phyloP scores from a whole-genome alignment of 2,329 filamentous ascomycete genomes.

The Xylariaceae sp. region DNA sequence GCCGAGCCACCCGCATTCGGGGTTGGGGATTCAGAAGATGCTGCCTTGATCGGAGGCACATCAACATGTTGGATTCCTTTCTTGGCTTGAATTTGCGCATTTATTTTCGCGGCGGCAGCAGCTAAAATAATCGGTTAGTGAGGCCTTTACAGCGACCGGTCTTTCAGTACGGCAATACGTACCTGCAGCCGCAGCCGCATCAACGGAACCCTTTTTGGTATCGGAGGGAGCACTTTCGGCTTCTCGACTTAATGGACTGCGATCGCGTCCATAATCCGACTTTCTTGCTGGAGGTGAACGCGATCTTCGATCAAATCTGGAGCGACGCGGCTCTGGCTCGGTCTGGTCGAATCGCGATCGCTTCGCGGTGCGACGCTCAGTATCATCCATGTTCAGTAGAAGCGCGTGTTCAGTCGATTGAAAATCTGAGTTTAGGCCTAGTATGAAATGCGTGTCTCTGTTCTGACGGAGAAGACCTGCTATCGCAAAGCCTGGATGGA shows the following conservation, averaged over 20 bases:
- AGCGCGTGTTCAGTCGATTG: not conserved
- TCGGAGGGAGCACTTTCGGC: conserved; percentile 40
- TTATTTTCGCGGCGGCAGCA: conserved; percentile 86
- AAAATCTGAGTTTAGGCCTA: not conserved
- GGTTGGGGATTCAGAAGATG: conserved; percentile 49
- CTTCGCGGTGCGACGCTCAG: conserved; percentile 72
- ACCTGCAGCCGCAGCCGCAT: conserved; percentile 81
- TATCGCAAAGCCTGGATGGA: not conserved
- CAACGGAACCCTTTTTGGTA: conserved; percentile 54
- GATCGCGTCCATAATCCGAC: conserved; percentile 72
- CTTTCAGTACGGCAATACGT: conserved; percentile 34
- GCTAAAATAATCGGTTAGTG: conserved; percentile 52
- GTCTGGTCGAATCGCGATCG: conserved; percentile 94
- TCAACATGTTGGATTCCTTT: conserved; percentile 91
- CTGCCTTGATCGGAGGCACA: conserved; percentile 75
- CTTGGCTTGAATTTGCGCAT: conserved; percentile 80
- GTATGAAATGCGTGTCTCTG: not conserved
- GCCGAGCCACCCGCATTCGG: conserved; percentile 37
- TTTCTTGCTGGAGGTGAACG: conserved; percentile 74
- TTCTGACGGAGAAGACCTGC: not conserved
- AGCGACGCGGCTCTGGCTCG: conserved; percentile 75
- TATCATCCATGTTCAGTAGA: conserved; percentile 67
- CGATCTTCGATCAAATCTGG: conserved; percentile 90
- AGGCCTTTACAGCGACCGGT: too few species aligned
- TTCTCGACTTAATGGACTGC: conserved; percentile 70